Base-by-base conservation (phyloP, 2,329 filamentous ascomycete species). In the Colletotrichum sp. region DNA sequence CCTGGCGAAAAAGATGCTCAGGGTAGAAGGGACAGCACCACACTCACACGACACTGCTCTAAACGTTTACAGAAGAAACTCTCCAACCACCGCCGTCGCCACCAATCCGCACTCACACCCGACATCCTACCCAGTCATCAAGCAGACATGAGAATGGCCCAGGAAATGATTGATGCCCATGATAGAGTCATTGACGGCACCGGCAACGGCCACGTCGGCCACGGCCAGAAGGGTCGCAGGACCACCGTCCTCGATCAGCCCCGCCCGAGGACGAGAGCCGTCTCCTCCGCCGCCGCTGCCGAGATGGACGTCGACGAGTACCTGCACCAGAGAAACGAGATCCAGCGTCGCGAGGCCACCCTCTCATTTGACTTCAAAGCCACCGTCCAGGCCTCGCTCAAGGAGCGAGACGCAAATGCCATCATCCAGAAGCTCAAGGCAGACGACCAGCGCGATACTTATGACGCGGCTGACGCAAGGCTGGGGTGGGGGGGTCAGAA, bases 361-460 rank as follows among this genome's bases (percentile, higher is more conserved):
- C 77, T 87, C 7, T 83, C 82, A 4, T 89, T 89, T 78, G 87
- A 88, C 75, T 80, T 83, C 67, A 73, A 67, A 7, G 86, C 84
- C 77, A 81, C 80, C 26, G 52, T 58, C 7, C 71, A 78, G 7
- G 84, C 85, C 4, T 82, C 83, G 5, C 10, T 77, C 0, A 78
- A 81, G 9, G 87, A 90, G 79, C 68, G 64, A 4, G 70, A 76
- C 6, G 88, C 84, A 28, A 82, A 89, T 74, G 48, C 65, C 26
- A 85, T 89, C 56, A 73, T 90, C n/a, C 82, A 83, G 36, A 36
- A 30, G 2, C 78, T 89, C 59, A 85, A 82, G 72, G 59, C 71
- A 14, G 59, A 78, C 9, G 89, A 90, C 75, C 76, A 82, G 30
- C 65, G 77, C 12, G 48, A 73, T 3, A 72, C 89, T 52, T 90